Evolutionary conservation across 306 rosid genomes (phyloP).

Genomic region (Quercus mongolica): DNA sequence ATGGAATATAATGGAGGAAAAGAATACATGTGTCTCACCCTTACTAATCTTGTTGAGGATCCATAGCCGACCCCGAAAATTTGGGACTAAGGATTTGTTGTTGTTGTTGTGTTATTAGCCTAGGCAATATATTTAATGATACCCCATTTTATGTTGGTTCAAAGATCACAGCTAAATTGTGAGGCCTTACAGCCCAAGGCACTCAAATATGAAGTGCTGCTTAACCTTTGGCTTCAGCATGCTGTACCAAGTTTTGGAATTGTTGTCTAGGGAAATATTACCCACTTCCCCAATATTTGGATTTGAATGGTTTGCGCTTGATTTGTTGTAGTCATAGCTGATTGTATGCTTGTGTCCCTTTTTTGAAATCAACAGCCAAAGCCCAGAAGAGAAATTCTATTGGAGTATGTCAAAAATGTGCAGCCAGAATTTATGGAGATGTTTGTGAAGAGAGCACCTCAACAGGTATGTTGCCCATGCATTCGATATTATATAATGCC

Average conservation of each 20-base stretch:
- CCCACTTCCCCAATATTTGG: neutral
- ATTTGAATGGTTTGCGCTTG: neutral
- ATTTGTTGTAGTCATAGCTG: constrained; percentile 4
- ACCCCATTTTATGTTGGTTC: neutral
- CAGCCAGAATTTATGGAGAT: constrained; percentile 98
- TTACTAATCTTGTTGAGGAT: no score
- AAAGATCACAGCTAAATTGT: neutral
- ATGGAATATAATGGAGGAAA: no score
- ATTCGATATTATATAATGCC: neutral
- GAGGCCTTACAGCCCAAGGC: neutral
- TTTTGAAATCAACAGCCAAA: constrained; percentile 57
- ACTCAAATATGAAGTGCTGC: neutral
- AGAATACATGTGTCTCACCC: no score
- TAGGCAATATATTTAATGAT: neutral
- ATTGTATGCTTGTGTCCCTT: constrained; percentile 11
- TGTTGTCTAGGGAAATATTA: neutral
- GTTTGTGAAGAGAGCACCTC: constrained; percentile 93
- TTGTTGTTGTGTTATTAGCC: no score
- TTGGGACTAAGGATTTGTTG: no score
- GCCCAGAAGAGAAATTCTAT: constrained; percentile 83
- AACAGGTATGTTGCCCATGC: constrained; percentile 48
- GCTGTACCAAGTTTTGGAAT: neutral
- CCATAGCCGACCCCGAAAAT: no score
- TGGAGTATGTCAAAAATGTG: constrained; percentile 93
- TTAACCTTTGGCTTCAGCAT: neutral